Conservation (phyloP, 2,329 filamentous ascomycete genomes). For the Epicoccum sorghinum region DNA sequence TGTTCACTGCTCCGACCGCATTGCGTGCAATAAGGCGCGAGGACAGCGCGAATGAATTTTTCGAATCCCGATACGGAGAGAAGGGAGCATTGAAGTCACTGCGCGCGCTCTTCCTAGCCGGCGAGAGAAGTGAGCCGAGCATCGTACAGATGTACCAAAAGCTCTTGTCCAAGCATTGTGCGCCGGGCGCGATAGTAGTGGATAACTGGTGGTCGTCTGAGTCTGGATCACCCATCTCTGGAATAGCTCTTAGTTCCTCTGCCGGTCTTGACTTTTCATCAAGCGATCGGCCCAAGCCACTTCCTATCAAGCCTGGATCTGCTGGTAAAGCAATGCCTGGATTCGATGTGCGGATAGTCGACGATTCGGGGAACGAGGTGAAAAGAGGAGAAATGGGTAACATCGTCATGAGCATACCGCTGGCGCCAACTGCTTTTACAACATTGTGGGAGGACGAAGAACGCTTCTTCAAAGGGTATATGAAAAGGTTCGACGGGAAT, state of each 20-base stretch:
- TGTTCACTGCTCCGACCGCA: conserved; percentile 85
- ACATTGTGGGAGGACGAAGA: conserved; percentile 86
- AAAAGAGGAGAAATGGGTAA: conserved; percentile 82
- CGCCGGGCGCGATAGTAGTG: conserved; percentile 66
- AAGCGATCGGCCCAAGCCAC: conserved; percentile 51
- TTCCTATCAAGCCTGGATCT: conserved; percentile 78
- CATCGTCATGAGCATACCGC: conserved; percentile 81
- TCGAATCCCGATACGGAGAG: conserved; percentile 65
- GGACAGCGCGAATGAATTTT: conserved; percentile 73
- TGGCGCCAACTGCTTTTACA: conserved; percentile 85
- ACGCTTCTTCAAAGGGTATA: conserved; percentile 82
- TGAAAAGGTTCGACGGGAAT: conserved; percentile 78
- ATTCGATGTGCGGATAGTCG: conserved; percentile 83
- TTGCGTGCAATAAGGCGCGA: conserved; percentile 86
- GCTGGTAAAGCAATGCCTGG: conserved; percentile 92
- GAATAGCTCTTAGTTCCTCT: conserved; percentile 67
- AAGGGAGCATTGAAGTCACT: conserved; percentile 74
- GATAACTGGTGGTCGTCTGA: conserved; percentile 80
- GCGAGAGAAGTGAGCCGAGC: conserved; percentile 86
- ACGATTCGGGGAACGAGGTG: conserved; percentile 78
- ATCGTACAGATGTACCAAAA: conserved; percentile 82
- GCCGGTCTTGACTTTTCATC: conserved; percentile 62
- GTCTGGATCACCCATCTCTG: conserved; percentile 71
- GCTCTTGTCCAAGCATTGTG: conserved; percentile 70
- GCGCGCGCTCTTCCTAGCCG: conserved; percentile 80